Evolutionary conservation across 768 basidiomycete species (phyloP), one percentile per base, ranked within the genome.

Genomic region (Leccinellum albellum): DNA sequence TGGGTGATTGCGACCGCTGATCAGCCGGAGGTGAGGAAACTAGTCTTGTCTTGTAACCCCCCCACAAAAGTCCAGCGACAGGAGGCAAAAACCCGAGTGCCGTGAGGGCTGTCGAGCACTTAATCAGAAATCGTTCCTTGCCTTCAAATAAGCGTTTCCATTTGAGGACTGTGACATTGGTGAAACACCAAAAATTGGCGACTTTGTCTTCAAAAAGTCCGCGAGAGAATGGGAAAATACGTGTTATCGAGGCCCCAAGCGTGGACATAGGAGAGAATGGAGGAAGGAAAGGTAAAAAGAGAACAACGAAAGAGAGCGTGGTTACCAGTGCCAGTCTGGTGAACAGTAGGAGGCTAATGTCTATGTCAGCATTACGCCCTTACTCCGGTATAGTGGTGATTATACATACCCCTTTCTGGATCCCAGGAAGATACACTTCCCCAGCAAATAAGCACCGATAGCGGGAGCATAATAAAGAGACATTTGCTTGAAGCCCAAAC

Each of bases 171-270:
- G 67, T 62, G 23, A 95, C 86, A 68, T 98, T 93, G 17, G 87
- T 84, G 31, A 93, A 91, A 71, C 95, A 97, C 95, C 95, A 98
- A 68, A 96, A 91, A 69, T 98, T 98, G 40, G 95, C 93, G 23
- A 98, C 95, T 67, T 96, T 95, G 75, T 96, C 93, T 68, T 96
- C 94, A 65, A 95, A 95, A 3, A 95, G 77, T 14, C 94, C 95
- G 28, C 95, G 86, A 6, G 82, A 79, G 68, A 98, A 93, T 0
- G 95, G 95, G 69, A 98, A 98, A 54, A 97, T 92, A 6, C 95
- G 86, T 14, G 76, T 76, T 47, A 95, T 76, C 15, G 89, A 84
- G 51, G 85, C 82, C n/a, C 81, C 58, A 59, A 91, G 79, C 23
- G 75, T 66, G 4, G 75, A 66, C 12, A 75, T 50, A 1, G 82